Evolutionary conservation across 2,329 filamentous ascomycete species (phyloP).

Genomic region (Claviceps digitariae): DNA sequence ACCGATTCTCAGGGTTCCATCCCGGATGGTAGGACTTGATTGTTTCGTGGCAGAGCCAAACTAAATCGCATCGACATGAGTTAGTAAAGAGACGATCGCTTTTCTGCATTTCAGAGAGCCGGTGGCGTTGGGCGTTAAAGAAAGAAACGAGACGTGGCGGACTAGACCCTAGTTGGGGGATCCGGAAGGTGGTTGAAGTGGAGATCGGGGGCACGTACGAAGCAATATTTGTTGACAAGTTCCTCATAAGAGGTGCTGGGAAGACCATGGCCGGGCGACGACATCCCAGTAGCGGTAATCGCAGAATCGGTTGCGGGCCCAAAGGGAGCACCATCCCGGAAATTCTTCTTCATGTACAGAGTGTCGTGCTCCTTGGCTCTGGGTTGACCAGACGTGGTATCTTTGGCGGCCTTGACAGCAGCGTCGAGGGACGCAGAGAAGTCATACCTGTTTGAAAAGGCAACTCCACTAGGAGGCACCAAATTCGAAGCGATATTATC

Average conservation of each 20-base stretch:
- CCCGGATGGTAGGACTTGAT: constrained; percentile 34
- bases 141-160: not conserved
- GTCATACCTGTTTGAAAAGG: constrained; percentile 89
- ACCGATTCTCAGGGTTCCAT: constrained; percentile 30
- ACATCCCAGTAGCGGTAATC: constrained; percentile 12
- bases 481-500: constrained; percentile 43
- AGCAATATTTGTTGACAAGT: constrained; percentile 97
- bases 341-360: constrained; percentile 40
- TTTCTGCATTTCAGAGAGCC: not conserved
- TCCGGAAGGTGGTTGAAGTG: constrained; percentile 14
- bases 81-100: constrained; percentile 22
- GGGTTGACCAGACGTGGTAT: constrained; percentile 27
- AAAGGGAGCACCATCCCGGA: constrained; percentile 14
- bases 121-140: not conserved
- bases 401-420: constrained; percentile 63
- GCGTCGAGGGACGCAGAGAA: constrained; percentile 85
- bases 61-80: constrained; percentile 23
- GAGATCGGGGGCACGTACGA: constrained; percentile 64
- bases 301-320: not conserved
- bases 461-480: constrained; percentile 48
- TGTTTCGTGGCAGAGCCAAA: constrained; percentile 44
- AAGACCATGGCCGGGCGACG: constrained; percentile 31
- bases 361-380: constrained; percentile 39
- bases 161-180: constrained; percentile 8
- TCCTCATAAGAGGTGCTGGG: constrained; percentile 90